Percentiles rank a stretch among this genome's conserved stretches.
Conservation (phyloP, 108 stramenopile species). For the Nitzschia sp. region DNA sequence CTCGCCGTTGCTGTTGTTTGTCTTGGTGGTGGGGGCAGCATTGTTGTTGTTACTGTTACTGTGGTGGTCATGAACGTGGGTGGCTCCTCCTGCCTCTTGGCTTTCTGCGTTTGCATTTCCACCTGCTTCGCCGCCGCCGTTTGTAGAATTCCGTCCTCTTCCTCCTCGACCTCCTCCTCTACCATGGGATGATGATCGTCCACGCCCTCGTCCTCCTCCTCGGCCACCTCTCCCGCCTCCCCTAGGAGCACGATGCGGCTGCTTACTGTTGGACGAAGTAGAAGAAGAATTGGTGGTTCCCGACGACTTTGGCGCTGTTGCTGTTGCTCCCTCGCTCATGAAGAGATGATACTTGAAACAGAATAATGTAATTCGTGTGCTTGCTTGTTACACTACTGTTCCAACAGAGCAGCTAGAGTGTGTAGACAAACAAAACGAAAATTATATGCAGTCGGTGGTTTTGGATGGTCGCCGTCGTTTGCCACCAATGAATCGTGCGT, state of each 20-base stretch:
- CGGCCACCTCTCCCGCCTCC: constrained; percentile 26
- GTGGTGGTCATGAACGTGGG: too few relatives aligned
- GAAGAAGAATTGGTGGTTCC: background rate
- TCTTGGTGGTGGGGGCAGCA: background rate
- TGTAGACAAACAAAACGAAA: too few relatives aligned
- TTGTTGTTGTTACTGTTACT: background rate
- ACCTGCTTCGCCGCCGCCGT: background rate
- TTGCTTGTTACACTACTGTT: too few relatives aligned
- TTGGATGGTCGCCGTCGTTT: too few relatives aligned
- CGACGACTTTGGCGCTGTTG: background rate
- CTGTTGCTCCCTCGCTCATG: constrained; percentile 18
- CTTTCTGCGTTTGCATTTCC: constrained; percentile 11
- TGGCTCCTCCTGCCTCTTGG: background rate
- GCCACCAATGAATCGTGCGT: too few relatives aligned
- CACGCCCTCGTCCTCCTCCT: constrained; percentile 26
- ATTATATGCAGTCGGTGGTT: too few relatives aligned
- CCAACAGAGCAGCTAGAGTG: too few relatives aligned
- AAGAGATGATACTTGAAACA: too few relatives aligned
- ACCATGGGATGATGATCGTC: constrained; percentile 11
- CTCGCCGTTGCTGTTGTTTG: background rate
- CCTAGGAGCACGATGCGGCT: constrained; percentile 9
- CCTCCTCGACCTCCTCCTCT: constrained; percentile 29
- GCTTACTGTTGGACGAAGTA: background rate
- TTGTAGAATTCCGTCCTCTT: constrained; percentile 12
- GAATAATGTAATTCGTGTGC: too few relatives aligned